Conservation (phyloP, 2,329 filamentous ascomycete genomes). For the Cladobotryum mycophilum region DNA sequence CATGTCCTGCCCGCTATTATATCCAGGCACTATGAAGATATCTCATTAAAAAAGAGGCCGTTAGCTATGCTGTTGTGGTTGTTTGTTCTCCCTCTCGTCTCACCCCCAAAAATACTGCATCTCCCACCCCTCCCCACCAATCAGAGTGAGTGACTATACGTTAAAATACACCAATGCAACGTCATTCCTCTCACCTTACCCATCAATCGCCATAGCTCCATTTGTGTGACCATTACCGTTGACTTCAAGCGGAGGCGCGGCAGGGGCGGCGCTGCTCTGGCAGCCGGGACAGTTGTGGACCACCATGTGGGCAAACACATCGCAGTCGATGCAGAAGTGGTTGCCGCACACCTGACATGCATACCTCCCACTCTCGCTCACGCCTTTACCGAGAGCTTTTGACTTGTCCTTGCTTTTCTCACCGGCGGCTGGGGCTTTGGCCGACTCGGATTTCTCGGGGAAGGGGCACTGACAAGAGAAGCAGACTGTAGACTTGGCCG, state of each 20-base stretch:
- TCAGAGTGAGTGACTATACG: too few relatives aligned
- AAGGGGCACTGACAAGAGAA: conserved; percentile 73
- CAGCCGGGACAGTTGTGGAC: conserved; percentile 96
- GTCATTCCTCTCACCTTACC: conserved; percentile 14
- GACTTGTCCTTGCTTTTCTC: conserved; percentile 20
- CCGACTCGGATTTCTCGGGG: conserved; percentile 38
- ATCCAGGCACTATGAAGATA: too few relatives aligned
- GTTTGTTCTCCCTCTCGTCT: too few relatives aligned
- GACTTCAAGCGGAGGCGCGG: conserved; percentile 17
- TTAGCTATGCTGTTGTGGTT: too few relatives aligned
- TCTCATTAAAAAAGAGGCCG: too few relatives aligned
- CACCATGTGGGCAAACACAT: conserved; percentile 89
- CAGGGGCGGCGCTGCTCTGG: conserved; percentile 42
- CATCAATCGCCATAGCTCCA: conserved; percentile 42
- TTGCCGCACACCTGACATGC: conserved; percentile 79
- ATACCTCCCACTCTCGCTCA: conserved; percentile 83
- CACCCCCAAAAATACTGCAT: too few relatives aligned
- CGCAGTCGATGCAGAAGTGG: conserved; percentile 98
- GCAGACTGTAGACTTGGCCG: conserved; percentile 58
- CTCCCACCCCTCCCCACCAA: too few relatives aligned
- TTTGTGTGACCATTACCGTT: conserved; percentile 30
- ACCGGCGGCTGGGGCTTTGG: background rate
- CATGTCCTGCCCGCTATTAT: too few relatives aligned
- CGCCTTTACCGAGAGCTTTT: conserved; percentile 46
- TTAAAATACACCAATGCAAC: background rate